Base-by-base conservation (phyloP, 1,139 yeast genomes). In the Meyerozyma carpophila region DNA sequence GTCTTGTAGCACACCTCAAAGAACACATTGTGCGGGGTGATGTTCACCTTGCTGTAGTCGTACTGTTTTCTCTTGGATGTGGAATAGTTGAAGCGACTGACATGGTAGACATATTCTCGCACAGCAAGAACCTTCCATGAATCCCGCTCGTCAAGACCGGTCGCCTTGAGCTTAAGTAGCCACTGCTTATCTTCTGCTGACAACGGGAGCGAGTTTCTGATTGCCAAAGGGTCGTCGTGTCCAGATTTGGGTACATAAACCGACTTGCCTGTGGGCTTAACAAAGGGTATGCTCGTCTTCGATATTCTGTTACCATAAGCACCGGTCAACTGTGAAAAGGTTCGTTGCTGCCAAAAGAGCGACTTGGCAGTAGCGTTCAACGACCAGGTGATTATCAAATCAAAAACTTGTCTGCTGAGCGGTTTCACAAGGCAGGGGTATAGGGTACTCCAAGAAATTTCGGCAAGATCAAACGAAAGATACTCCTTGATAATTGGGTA, bases 401-500 rank as follows among this genome's bases (percentile, higher is more conserved):
- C 85, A 55, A 79, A 90, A 0, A 84, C 81, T 0, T 81, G 73
- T 50, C 84, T 74, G 0, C 91, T 66, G 2, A 91, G 57, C 1
- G 95, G 91, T 40, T 74, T 73, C 37, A 82, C 80, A 36, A 83
- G 71, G 49, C 87, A 77, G 2, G 86, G 79, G 46, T 82, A 77
- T 32, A 90, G 59, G 1, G 80, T 70, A 24, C 79, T 77, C 79
- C 91, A 84, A 1, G 75, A 64, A 50, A 89, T 79, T 37, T 74
- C 80, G 1, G 82, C 70, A 3, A 90, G 74, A 51, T 93, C 98
- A 57, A 87, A 84, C 21, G 81, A 79, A 56, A 93, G 75, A 56
- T 76, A 90, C 0, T 89, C 84, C 47, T 86, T 74, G n/a, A 93
- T 73, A 28, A 87, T 71, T 0, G 98, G 98, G 50, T 88, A 84